phyloP scores from a whole-genome alignment of 352 stramenopile genomes.

The Pythium plurisporium region DNA sequence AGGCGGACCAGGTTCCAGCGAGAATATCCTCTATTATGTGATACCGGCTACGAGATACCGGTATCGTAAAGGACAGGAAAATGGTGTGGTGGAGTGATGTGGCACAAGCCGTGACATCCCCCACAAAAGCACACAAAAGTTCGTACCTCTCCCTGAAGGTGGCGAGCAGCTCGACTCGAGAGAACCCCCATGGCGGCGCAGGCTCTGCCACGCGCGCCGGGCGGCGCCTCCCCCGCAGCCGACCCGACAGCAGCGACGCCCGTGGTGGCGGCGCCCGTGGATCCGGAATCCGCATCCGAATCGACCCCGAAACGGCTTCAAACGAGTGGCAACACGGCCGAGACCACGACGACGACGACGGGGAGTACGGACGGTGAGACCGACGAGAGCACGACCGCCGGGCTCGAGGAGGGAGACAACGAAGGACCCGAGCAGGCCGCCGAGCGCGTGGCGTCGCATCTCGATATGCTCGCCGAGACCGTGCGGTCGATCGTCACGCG shows the following conservation, averaged over 20 bases:
- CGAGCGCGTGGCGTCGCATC: slow-evolving; percentile 27
- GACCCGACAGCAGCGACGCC: background rate
- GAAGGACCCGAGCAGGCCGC: background rate
- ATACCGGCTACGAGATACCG: background rate
- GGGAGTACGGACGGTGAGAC: background rate
- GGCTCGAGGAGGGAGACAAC: background rate
- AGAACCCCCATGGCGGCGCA: slow-evolving; percentile 3
- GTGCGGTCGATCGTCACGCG: slow-evolving; percentile 45
- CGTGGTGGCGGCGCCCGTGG: too few relatives aligned
- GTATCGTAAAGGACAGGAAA: background rate
- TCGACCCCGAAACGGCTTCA: slow-evolving; percentile 2
- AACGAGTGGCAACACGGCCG: background rate
- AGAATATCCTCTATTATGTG: background rate
- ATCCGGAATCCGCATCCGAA: slow-evolving; percentile 10
- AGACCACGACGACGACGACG: background rate
- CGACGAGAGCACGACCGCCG: too few relatives aligned
- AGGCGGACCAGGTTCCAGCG: too few relatives aligned
- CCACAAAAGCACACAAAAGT: slow-evolving; percentile 19
- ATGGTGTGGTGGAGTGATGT: background rate
- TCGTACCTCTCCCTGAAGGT: slow-evolving; percentile 13
- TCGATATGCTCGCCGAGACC: slow-evolving; percentile 60
- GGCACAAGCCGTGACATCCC: background rate
- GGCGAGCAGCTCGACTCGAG: background rate
- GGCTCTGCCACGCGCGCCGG: background rate
- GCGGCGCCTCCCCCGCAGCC: background rate